Evolutionary conservation across 805 yeast genomes (phyloP).

Genomic region (Saccharomycopsis babjevae): DNA sequence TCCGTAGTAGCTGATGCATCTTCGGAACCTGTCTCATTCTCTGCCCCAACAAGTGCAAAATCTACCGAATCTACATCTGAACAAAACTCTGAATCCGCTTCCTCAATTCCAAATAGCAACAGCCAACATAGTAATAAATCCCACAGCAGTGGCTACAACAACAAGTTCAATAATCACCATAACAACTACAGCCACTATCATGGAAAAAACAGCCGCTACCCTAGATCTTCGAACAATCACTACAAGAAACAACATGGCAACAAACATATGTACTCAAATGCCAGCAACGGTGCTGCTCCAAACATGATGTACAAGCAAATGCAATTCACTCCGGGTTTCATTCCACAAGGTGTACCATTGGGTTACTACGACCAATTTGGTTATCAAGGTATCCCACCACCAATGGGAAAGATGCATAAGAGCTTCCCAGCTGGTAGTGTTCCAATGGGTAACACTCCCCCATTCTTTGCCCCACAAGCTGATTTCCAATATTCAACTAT

Average conservation of each 20-base stretch:
- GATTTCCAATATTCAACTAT: not conserved
- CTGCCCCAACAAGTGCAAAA: not conserved
- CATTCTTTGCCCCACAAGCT: slow-evolving; percentile 1
- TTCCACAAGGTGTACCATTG: slow-evolving; percentile 9
- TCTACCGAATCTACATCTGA: not conserved
- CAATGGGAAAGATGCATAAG: not conserved
- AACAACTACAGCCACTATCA: slow-evolving; percentile 13
- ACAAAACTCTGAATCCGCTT: not conserved
- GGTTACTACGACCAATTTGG: not conserved
- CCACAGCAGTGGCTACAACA: slow-evolving; percentile 8
- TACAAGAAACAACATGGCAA: slow-evolving; percentile 7
- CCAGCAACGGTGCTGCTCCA: slow-evolving; percentile 6
- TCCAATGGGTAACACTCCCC: not conserved
- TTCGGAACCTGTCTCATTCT: not conserved
- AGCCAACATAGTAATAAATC: not conserved
- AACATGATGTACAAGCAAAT: slow-evolving; percentile 4
- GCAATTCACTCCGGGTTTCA: slow-evolving; percentile 10
- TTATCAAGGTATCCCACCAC: not conserved
- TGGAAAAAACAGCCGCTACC: slow-evolving; percentile 7
- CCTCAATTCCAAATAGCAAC: not conserved
- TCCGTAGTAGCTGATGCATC: not conserved
- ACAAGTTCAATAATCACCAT: slow-evolving; percentile 11
- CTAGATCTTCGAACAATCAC: slow-evolving; percentile 11
- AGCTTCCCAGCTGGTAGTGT: not conserved
- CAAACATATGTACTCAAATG: slow-evolving; percentile 5